Evolutionary conservation across 2,329 filamentous ascomycete species (phyloP), one percentile per base, ranked within the genome.

Genomic region (Penicillium sp.): DNA sequence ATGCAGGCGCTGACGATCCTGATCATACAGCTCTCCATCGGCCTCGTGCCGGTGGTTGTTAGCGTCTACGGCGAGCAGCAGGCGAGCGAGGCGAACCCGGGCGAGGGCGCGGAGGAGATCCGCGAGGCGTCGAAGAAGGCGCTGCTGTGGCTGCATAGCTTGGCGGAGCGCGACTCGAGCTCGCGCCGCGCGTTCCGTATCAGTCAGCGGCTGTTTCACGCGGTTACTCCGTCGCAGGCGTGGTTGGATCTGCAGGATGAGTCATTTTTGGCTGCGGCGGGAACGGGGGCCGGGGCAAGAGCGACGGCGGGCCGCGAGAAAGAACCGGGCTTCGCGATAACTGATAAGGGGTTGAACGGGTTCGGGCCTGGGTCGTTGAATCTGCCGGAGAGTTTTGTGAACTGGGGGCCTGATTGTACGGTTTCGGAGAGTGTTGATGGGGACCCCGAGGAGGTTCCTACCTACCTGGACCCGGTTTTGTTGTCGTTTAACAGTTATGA

Each of bases 1-100:
- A 77, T 80, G 66, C 79, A 80, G 59, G 73, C 78, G 5, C 69
- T 70, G 1, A 76, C 73, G 15, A 69, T 81, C 17, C 65, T 81
- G 21, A 70, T 81, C 50, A 73, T 77, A 7, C 56, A 65, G 30
- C 44, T 64, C 17, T 47, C 35, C 3, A 35, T 58, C 15, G 56
- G 56, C 19, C 56, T 30, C 11, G 56, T 58, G 9, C 31, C 50
- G 1, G 38, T 1, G 21, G 21, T 52, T 8, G 15, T 45, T 4
- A 46, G 15, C 35, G 35, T 4, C 29, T n/a, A 31, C 13, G 23
- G n/a, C 11, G 23, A 41, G 5, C 11, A 46, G 7, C 13, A 21
- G 23, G 5, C 23, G 11, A 23, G 21, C 8, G n/a, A n/a, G 11
- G 52, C 15, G 13, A 11, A 23, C 11, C 35, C 45, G 7, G 52